A percentile compares a stretch with the other conserved stretches of the same genome.
Conservation (phyloP, 441 rosid species). For the Brassica balearica region DNA sequence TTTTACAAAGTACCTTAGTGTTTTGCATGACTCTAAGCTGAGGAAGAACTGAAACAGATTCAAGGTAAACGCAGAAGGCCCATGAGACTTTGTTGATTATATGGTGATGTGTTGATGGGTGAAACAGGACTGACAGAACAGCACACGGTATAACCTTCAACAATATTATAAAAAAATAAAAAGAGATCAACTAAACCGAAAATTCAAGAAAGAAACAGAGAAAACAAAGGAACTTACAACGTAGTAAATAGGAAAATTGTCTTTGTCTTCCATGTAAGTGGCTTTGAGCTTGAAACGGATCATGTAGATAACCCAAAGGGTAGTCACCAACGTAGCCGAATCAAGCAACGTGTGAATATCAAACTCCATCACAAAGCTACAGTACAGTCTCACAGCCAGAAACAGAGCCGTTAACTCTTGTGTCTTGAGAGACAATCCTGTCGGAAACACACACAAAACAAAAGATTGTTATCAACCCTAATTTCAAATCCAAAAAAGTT, state of each 20-base stretch:
- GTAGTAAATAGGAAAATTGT: conserved; percentile 60
- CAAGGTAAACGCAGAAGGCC: conserved; percentile 79
- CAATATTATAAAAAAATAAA: not conserved
- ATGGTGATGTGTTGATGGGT: conserved; percentile 65
- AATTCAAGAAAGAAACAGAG: not conserved
- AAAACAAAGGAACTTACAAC: conserved; percentile 51
- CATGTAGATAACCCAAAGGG: conserved; percentile 72
- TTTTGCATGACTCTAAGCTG: conserved; percentile 77
- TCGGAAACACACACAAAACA: not conserved
- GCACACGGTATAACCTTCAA: conserved; percentile 67
- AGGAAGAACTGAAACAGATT: conserved; percentile 72
- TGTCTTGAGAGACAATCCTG: conserved; percentile 67
- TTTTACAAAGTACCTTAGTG: conserved; percentile 54
- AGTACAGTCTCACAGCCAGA: conserved; percentile 64
- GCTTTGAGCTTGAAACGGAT: conserved; percentile 63
- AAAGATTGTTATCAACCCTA: not conserved
- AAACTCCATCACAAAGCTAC: conserved; percentile 72
- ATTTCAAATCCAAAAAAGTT: not conserved
- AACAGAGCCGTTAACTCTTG: conserved; percentile 74
- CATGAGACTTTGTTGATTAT: conserved; percentile 59
- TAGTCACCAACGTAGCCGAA: conserved; percentile 61
- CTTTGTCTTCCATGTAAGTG: conserved; percentile 68
- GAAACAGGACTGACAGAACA: conserved; percentile 56
- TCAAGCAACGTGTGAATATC: conserved; percentile 73
- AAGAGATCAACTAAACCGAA: not conserved